A percentile compares a stretch with the other conserved stretches of the same genome.
Conservation (phyloP, 2,329 filamentous ascomycete genomes). For the Xylaria polymorpha region DNA sequence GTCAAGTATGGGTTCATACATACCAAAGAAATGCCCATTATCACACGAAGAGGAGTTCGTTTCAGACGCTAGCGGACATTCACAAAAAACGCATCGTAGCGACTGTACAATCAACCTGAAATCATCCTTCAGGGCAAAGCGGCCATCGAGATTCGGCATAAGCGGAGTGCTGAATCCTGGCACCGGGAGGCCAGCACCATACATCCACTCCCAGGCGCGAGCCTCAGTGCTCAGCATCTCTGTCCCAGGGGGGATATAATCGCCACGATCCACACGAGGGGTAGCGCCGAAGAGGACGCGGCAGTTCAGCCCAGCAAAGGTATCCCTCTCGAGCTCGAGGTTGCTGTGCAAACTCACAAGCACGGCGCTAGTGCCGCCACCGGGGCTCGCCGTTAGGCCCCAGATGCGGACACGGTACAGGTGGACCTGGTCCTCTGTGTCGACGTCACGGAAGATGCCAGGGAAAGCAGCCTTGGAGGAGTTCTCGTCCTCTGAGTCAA, state of each 20-base stretch:
- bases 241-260: background rate
- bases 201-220: slow-evolving; percentile 68
- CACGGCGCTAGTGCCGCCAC: slow-evolving; percentile 62
- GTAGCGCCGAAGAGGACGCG: slow-evolving; percentile 53
- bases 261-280: slow-evolving; percentile 23
- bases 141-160: slow-evolving; percentile 20
- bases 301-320: slow-evolving; percentile 53
- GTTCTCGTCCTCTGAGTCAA: slow-evolving; percentile 47
- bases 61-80: slow-evolving; percentile 49
- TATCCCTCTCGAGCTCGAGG: slow-evolving; percentile 59
- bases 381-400: slow-evolving; percentile 64
- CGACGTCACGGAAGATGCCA: slow-evolving; percentile 43
- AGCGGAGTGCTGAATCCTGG: slow-evolving; percentile 51
- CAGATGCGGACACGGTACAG: slow-evolving; percentile 64
- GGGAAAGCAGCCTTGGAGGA: slow-evolving; percentile 37
- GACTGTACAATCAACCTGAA: slow-evolving; percentile 53
- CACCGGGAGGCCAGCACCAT: slow-evolving; percentile 62
- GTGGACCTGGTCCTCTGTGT: slow-evolving; percentile 57
- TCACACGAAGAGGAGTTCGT: slow-evolving; percentile 55
- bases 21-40: slow-evolving; percentile 56
- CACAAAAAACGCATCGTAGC: slow-evolving; percentile 63
- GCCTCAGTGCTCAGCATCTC: slow-evolving; percentile 63
- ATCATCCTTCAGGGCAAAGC: slow-evolving; percentile 49
- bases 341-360: slow-evolving; percentile 63
- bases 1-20: slow-evolving; percentile 9